Percentiles rank a stretch among this genome's conserved stretches.
These are phyloP conservation scores for Aquilaria malaccensis DNA, from an alignment of 345 rosid species.

Conservation along the genomic window DNA sequence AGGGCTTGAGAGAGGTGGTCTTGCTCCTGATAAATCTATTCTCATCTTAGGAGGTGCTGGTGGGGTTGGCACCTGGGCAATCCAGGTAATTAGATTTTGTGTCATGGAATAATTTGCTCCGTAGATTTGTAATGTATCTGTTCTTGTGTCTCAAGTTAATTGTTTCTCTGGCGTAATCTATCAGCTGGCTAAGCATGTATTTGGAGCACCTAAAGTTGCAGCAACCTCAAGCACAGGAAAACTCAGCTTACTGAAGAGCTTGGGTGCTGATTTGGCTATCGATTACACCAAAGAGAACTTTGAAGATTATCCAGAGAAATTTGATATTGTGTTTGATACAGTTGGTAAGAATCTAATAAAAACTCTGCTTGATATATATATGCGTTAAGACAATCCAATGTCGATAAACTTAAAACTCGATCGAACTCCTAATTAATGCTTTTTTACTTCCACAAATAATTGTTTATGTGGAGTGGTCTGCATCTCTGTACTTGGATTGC, in stretches of 20 bases:
- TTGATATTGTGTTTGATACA: slow-evolving; percentile 76
- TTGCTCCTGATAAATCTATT: slow-evolving; percentile 73
- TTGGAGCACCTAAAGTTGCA: slow-evolving; percentile 77
- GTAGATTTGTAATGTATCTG: neutral
- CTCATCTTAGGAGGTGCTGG: slow-evolving; percentile 88
- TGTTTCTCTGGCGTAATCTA: no score
- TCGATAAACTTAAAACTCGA: no score
- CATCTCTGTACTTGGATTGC: no score
- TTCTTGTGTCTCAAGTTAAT: neutral
- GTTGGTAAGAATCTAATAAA: slow-evolving; percentile 41
- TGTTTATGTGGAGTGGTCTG: no score
- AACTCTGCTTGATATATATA: no score
- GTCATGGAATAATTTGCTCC: neutral
- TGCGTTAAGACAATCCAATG: no score
- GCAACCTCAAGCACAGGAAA: slow-evolving; percentile 85
- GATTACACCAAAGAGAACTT: slow-evolving; percentile 85
- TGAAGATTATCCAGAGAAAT: slow-evolving; percentile 79
- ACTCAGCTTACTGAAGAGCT: slow-evolving; percentile 56
- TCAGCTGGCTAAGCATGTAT: slow-evolving; percentile 86
- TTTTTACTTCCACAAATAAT: no score
- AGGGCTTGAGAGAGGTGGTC: slow-evolving; percentile 67
- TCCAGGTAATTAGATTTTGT: slow-evolving; percentile 49
- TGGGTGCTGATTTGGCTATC: slow-evolving; percentile 84
- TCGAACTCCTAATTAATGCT: no score
- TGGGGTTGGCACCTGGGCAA: slow-evolving; percentile 88